Evolutionary conservation across 2,329 filamentous ascomycete species (phyloP).

Genomic region (Cladosporium velox): DNA sequence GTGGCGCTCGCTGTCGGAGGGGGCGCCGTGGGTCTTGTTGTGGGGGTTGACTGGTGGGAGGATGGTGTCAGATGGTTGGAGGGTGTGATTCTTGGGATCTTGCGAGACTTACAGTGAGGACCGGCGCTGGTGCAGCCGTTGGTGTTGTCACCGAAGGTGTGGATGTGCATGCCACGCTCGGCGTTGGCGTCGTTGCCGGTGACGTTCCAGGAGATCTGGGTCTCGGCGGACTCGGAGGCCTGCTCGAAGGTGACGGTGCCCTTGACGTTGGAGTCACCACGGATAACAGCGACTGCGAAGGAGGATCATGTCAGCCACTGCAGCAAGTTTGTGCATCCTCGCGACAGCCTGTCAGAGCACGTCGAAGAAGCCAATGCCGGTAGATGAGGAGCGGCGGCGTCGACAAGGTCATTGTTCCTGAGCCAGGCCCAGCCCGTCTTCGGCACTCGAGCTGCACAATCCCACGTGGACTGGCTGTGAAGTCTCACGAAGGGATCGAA

Average conservation of each 20-base stretch:
- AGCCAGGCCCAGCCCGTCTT: not conserved
- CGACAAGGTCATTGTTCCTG: not conserved
- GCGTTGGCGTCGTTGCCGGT: constrained; percentile 90
- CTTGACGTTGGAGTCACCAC: constrained; percentile 93
- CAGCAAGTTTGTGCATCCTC: not conserved
- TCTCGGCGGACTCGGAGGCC: constrained; percentile 75
- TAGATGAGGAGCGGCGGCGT: not conserved
- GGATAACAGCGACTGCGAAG: constrained; percentile 84
- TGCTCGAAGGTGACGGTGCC: constrained; percentile 97
- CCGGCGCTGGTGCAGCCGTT: constrained; percentile 99
- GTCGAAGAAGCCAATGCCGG: not conserved
- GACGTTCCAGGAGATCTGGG: constrained; percentile 90
- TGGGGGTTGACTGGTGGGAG: constrained; percentile 82
- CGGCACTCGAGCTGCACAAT: not conserved
- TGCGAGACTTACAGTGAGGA: constrained; percentile 77
- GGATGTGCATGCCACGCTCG: constrained; percentile 96
- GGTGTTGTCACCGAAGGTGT: constrained; percentile 99
- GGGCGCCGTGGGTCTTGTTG: constrained; percentile 88
- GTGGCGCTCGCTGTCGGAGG: constrained; percentile 79
- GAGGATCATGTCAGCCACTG: constrained; percentile 26
- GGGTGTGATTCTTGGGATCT: not conserved
- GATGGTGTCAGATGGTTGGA: constrained; percentile 12
- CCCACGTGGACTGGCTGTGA: constrained; percentile 4
- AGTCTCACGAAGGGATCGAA: not conserved
- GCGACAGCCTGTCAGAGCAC: not conserved